Evolutionary conservation across 2,329 filamentous ascomycete species (phyloP), one percentile per base, ranked within the genome.

Genomic region (Coleophoma eucalyptorum): DNA sequence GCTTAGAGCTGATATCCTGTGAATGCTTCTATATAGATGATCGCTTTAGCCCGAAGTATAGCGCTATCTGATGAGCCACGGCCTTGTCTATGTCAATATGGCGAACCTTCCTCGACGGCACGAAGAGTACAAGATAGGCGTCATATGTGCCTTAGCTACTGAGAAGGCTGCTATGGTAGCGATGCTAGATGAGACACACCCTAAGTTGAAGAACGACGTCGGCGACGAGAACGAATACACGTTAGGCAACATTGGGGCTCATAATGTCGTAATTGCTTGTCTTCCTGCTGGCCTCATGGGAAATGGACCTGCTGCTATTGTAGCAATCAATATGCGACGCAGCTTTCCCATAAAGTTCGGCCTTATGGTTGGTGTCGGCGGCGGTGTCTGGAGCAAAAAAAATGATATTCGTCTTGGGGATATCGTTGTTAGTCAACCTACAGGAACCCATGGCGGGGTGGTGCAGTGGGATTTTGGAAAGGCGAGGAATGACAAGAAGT

Each of bases 281-380:
- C 48, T 68, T 3, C 66, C 62, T 8, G 58, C 57, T 20, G 63
- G 68, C 18, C 53, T 55, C 18, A 64, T 64, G 38, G 71, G 70
- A 12, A 62, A 70, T 16, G 49, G 52, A 4, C 60, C 66, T 34
- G 67, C 68, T 15, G 56, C 67, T 8, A 50, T 33, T 2, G 59
- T 70, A 3, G 64, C 64, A 20, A 60, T 49, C 46, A 55, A 65
- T 42, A 67, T 66, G 62, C 34, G 63, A 18, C 44, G 57, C 13
- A 62, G 54, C 15, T 52, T 73, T 54, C 38, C 62, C 2, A 50
- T 64, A n/a, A 59, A 53, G 50, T 49, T 63, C 40, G 54, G 55
- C n/a, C 48, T 63, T 19, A 65, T 76, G 62, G 70, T 75, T 2
- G 71, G 72, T 19, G 69, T 76, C 33, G 71, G 68, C 35, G 59